Base-by-base conservation (phyloP, 2,329 filamentous ascomycete genomes). In the Nakataea oryzae region DNA sequence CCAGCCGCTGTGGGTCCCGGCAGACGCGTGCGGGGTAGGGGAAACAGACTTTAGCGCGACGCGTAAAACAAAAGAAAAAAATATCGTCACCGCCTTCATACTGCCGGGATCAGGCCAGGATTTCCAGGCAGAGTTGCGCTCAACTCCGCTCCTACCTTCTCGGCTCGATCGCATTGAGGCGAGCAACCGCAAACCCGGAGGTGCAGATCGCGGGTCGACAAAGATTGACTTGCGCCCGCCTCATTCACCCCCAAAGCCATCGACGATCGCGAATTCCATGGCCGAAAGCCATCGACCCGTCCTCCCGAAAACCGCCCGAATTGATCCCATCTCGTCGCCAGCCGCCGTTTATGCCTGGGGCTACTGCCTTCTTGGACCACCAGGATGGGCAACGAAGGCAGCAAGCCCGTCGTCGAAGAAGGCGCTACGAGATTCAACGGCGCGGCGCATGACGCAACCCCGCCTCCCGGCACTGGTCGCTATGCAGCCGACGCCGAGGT, bases 401-500 rank as follows among this genome's bases (percentile, higher is more conserved):
- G 58, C 58, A 59, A 59, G 41, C 58, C 30, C 13, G 21, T 29
- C 28, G 58, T 27, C 41, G 57, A 30, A 9, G 21, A 58, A 17
- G 59, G 27, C 59, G 59, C 28, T 17, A 50, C 28, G 13, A 34
- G 24, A 21, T 8, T 47, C 26, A 21, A 60, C 21, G 50, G 34
- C 4, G 26, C 58, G 24, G 29, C 29, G 30, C 59, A 50, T n/a
- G 59, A 34, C 17, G 28, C 29, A 32, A 61, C 60, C 28, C 60
- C 60, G 17, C 60, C 60, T 24, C 54, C 55, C 17, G 60, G 60
- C 60, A 61, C 60, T 12, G 60, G 60, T 30, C 54, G 54, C 24
- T 61, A 57, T 17, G 60, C 60, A 12, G 54, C 29, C n/a, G 32
- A 55, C 29, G 50, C 28, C 50, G 14, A 17, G n/a, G 14, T 56